phyloP scores from a whole-genome alignment of 2,329 filamentous ascomycete species.

The Cryphonectria parasitica region DNA sequence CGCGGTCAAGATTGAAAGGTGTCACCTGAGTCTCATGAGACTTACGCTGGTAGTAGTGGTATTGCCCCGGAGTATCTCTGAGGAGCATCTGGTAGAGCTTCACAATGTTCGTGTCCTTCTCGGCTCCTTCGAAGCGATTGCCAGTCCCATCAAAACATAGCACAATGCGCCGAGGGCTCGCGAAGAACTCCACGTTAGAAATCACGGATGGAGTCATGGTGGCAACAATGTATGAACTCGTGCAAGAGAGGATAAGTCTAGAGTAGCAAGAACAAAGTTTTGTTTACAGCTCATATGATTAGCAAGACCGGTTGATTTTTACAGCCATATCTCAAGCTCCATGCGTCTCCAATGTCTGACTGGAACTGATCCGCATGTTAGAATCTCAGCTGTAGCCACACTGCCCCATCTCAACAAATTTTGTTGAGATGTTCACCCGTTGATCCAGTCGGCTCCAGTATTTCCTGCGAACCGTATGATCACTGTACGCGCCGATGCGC shows the following conservation, averaged over 20 bases:
- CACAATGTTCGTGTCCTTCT: constrained; percentile 57
- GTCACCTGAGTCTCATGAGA: not conserved
- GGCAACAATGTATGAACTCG: not conserved
- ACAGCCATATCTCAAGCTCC: not conserved
- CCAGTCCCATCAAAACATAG: constrained; percentile 56
- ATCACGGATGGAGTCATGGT: not conserved
- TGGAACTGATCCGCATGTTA: not conserved
- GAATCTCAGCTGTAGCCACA: not conserved
- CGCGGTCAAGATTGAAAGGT: too few species aligned
- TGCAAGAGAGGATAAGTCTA: not conserved
- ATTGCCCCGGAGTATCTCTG: constrained; percentile 47
- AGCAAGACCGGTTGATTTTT: not conserved
- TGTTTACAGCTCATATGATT: not conserved
- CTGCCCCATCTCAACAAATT: not conserved
- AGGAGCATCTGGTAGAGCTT: constrained; percentile 54
- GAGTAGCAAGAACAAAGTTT: not conserved
- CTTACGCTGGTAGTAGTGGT: constrained; percentile 56
- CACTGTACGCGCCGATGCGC: not conserved
- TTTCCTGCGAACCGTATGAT: not conserved
- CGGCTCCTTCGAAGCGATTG: constrained; percentile 49
- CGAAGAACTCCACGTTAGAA: not conserved
- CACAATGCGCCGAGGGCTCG: constrained; percentile 35
- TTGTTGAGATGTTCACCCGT: not conserved
- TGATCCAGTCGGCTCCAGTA: not conserved
- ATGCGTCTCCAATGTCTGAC: not conserved